phyloP scores from a whole-genome alignment of 179 eudicot genomes.

The Heliamphora pulchella region DNA sequence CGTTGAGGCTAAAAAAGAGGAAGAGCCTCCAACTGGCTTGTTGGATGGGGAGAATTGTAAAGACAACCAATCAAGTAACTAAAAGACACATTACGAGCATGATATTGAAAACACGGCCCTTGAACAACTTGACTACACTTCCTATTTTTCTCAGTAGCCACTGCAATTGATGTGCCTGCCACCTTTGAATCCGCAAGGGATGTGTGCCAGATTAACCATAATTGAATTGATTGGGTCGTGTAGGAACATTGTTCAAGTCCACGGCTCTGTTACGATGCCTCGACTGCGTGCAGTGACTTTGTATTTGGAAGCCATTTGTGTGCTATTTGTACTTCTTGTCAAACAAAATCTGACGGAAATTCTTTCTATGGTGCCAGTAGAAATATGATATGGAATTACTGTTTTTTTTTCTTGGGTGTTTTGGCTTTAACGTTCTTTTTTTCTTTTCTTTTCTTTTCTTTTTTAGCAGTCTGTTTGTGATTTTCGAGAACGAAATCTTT shows the following conservation, averaged over 20 bases:
- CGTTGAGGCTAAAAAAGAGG: slow-evolving; percentile 21
- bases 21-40: slow-evolving; percentile 18
- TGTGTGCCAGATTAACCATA: slow-evolving; percentile 1
- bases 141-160: slow-evolving; percentile 5
- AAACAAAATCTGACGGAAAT: background rate
- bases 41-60: slow-evolving; percentile 27
- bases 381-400: background rate
- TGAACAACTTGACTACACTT: background rate
- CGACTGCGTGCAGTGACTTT: slow-evolving; percentile 21
- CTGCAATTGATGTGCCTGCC: slow-evolving; percentile 9
- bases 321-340: background rate
- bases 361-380: background rate
- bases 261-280: slow-evolving; percentile 32
- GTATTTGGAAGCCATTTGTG: slow-evolving; percentile 9
- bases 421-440: too few relatives aligned
- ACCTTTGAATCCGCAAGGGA: background rate
- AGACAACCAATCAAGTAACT: slow-evolving; percentile 20
- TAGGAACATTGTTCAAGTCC: slow-evolving; percentile 8
- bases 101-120: background rate
- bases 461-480: too few relatives aligned
- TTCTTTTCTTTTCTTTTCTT: too few relatives aligned
- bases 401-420: too few relatives aligned
- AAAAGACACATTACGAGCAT: slow-evolving; percentile 8
- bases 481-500: too few relatives aligned
- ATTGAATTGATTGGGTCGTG: slow-evolving; percentile 11